These are phyloP conservation scores for Hyphopichia homilentoma DNA, from an alignment of 805 yeast species.

Conservation along the genomic window DNA sequence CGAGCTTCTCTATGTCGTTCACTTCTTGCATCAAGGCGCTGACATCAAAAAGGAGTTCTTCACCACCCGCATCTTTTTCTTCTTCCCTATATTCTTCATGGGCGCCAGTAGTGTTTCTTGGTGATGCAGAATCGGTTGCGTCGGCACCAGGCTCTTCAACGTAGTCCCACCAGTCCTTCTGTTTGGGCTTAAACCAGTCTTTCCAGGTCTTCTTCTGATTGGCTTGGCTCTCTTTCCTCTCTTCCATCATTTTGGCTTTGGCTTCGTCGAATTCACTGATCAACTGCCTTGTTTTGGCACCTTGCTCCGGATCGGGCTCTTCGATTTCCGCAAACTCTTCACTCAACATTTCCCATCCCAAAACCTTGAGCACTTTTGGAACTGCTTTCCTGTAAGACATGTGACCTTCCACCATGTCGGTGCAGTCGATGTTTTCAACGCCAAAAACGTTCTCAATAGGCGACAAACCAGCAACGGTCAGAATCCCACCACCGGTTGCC, in stretches of 20 bases:
- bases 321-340: slow-evolving; percentile 96
- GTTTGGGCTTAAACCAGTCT: slow-evolving; percentile 45
- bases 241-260: slow-evolving; percentile 53
- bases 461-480: slow-evolving; percentile 87
- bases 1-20: slow-evolving; percentile 38
- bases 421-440: slow-evolving; percentile 83
- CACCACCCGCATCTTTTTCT: slow-evolving; percentile 4
- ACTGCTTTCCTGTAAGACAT: slow-evolving; percentile 95
- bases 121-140: slow-evolving; percentile 12
- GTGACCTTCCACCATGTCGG: slow-evolving; percentile 87
- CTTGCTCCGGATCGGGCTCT: slow-evolving; percentile 88
- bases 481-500: slow-evolving; percentile 92
- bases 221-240: slow-evolving; percentile 20
- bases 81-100: slow-evolving; percentile 9
- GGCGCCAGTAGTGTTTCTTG: slow-evolving; percentile 5
- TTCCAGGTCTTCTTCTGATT: slow-evolving; percentile 43
- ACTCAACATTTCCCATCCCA: slow-evolving; percentile 78
- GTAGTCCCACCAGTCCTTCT: slow-evolving; percentile 58
- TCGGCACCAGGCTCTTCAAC: slow-evolving; percentile 31
- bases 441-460: slow-evolving; percentile 61
- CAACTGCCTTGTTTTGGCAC: slow-evolving; percentile 77
- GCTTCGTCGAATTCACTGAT: slow-evolving; percentile 86
- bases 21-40: slow-evolving; percentile 42
- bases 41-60: slow-evolving; percentile 38
- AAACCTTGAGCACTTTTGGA: slow-evolving; percentile 67